These are phyloP conservation scores for Paecilomyces formosus DNA, from an alignment of 2,329 filamentous ascomycete species.

Conservation along the genomic window DNA sequence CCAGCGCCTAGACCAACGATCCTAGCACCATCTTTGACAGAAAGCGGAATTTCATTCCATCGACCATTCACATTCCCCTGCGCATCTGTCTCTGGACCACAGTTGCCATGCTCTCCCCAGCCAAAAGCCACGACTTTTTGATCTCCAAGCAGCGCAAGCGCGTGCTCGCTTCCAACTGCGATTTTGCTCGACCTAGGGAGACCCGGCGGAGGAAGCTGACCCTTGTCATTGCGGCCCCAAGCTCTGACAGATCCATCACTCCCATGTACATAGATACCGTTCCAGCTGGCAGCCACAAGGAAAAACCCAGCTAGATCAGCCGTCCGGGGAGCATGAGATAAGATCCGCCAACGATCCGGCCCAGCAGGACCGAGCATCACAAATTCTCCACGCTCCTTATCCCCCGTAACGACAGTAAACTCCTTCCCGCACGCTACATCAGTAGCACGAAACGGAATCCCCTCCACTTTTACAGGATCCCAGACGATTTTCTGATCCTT, in stretches of 20 bases:
- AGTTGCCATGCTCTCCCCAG: constrained; percentile 98
- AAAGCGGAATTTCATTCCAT: constrained; percentile 60
- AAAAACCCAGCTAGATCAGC: constrained; percentile 50
- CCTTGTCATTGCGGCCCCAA: constrained; percentile 83
- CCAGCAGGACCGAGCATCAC: constrained; percentile 57
- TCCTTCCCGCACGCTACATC: constrained; percentile 74
- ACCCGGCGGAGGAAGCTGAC: constrained; percentile 61
- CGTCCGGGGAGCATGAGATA: constrained; percentile 46
- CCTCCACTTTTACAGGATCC: constrained; percentile 55
- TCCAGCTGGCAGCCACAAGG: constrained; percentile 72
- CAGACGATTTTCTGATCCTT: constrained; percentile 43
- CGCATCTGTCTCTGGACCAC: constrained; percentile 59
- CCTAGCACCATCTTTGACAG: constrained; percentile 42
- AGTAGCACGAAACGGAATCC: constrained; percentile 53
- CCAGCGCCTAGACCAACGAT: constrained; percentile 68
- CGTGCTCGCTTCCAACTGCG: constrained; percentile 86
- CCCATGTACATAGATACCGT: constrained; percentile 65
- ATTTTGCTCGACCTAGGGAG: constrained; percentile 56
- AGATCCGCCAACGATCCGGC: constrained; percentile 59
- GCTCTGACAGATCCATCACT: constrained; percentile 54
- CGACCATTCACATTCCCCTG: constrained; percentile 61
- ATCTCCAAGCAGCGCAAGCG: constrained; percentile 59
- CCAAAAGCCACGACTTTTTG: constrained; percentile 77
- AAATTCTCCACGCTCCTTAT: constrained; percentile 50
- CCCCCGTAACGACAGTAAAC: constrained; percentile 66